These are phyloP conservation scores for Aphanomyces euteiches DNA, from an alignment of 352 stramenopile genomes.

Conservation along the genomic window DNA sequence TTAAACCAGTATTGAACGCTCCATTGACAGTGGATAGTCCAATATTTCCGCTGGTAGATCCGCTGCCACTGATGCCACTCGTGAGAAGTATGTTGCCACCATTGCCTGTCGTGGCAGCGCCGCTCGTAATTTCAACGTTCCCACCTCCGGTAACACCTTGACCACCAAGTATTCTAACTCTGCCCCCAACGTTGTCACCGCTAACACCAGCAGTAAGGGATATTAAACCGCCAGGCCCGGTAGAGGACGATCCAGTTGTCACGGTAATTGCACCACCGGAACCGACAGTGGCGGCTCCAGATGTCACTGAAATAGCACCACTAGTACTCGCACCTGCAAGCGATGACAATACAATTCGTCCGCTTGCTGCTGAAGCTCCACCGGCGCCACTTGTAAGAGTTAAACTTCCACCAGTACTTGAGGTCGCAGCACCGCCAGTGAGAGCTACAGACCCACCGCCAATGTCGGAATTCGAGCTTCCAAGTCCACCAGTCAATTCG, in stretches of 20 bases:
- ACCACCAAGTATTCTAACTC: conserved; percentile 41
- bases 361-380: conserved; percentile 3
- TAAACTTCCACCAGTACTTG: conserved; percentile 30
- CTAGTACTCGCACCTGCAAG: conserved; percentile 14
- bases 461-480: neutral
- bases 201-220: conserved; percentile 38
- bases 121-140: conserved; percentile 41
- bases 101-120: conserved; percentile 3
- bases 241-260: conserved; percentile 39
- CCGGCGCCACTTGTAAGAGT: conserved; percentile 15
- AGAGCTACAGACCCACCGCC: conserved; percentile 8
- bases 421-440: conserved; percentile 32
- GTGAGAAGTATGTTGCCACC: conserved; percentile 13
- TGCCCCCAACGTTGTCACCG: conserved; percentile 30
- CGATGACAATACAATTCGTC: conserved; percentile 3
- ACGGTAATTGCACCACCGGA: conserved; percentile 38
- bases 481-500: neutral
- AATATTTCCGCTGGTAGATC: conserved; percentile 11
- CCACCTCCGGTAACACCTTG: conserved; percentile 36
- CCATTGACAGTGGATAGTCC: conserved; percentile 7
- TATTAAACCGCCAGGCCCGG: conserved; percentile 43
- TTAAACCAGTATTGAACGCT: conserved; percentile 9
- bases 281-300: conserved; percentile 12
- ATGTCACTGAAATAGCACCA: conserved; percentile 11
- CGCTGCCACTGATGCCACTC: neutral